Conservation (phyloP, 1,284 basidiomycete species). For the Marasmius fiardii region DNA sequence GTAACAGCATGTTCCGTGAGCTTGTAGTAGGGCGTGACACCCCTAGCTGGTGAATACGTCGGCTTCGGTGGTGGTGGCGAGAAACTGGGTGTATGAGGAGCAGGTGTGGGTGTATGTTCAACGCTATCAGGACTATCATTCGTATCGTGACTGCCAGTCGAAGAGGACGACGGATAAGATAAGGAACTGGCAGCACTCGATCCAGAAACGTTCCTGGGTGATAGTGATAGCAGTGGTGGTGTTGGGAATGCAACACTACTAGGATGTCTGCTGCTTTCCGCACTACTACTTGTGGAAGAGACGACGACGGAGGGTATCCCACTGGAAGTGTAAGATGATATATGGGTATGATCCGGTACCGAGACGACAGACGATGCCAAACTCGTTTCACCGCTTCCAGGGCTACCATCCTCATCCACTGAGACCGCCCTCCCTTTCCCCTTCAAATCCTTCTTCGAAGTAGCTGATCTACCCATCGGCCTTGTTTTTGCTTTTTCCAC, state of each 20-base stretch:
- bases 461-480: slow-evolving; percentile 5
- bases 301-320: slow-evolving; percentile 32
- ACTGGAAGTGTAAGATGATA: too few species aligned
- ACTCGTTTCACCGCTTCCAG: slow-evolving; percentile 17
- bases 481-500: slow-evolving; percentile 27
- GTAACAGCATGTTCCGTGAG: slow-evolving; percentile 59
- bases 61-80: slow-evolving; percentile 18
- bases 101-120: too few species aligned
- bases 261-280: not conserved
- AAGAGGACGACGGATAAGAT: slow-evolving; percentile 10
- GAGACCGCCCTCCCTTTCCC: slow-evolving; percentile 25
- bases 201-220: too few species aligned
- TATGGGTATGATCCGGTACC: slow-evolving; percentile 15
- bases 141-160: slow-evolving; percentile 1
- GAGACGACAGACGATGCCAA: slow-evolving; percentile 24
- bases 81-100: slow-evolving; percentile 2
- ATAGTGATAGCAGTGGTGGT: not conserved
- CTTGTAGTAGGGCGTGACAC: slow-evolving; percentile 51
- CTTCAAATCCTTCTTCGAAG: slow-evolving; percentile 12
- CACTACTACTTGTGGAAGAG: slow-evolving; percentile 17
- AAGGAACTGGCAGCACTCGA: not conserved
- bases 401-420: slow-evolving; percentile 21
- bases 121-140: too few species aligned
- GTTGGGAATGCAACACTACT: too few species aligned
- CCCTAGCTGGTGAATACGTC: slow-evolving; percentile 38